Base-by-base conservation (phyloP, 2,329 filamentous ascomycete genomes). In the Sporothrix brasiliensis region DNA sequence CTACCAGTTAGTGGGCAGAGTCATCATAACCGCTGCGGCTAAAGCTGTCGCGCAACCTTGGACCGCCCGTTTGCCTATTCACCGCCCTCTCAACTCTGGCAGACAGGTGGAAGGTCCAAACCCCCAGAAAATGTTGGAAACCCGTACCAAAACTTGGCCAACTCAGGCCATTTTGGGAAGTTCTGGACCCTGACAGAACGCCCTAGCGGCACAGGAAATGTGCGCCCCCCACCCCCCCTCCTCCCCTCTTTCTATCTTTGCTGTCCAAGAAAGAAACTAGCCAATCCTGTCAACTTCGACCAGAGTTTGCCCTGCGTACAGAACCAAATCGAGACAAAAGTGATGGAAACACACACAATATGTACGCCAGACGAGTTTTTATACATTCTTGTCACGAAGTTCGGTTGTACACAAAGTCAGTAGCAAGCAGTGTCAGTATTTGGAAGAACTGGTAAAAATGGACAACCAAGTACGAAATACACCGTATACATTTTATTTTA, bases 101-200 rank as follows among this genome's bases (percentile, higher is more conserved):
- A 9, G 7, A 9, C 4, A 1, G 34, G 34, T 34, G 7, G 34
- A 34, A 34, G 34, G 34, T 9, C 34, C 34, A 34, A 34, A 34
- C 34, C 34, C 34, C 34, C 30, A 58, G 44, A 71, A 70, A 72
- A 72, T 71, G 67, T 72, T 72, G 69, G 71, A 71, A 72, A 54
- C 56, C 34, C 56, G 56, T 44, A 24, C 24, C 53, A n/a, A 71
- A 73, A 73, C 70, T 73, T 73, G 73, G 70, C 49, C 66, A 72
- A 6, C 73, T 73, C 70, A 71, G 70, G 56, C 73, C 73, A 73
- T 58, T 24, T 13, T 39, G 24, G 21, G 44, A 53, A 24, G 72
- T 71, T 67, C 73, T 73, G 70, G 73, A 71, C 69, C 70, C 68
- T 67, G 71, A 70, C 68, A 56, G 71, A 73, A 70, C 71, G 39